Evolutionary conservation across 1,284 basidiomycete species (phyloP).

Genomic region (Irpex sp.): DNA sequence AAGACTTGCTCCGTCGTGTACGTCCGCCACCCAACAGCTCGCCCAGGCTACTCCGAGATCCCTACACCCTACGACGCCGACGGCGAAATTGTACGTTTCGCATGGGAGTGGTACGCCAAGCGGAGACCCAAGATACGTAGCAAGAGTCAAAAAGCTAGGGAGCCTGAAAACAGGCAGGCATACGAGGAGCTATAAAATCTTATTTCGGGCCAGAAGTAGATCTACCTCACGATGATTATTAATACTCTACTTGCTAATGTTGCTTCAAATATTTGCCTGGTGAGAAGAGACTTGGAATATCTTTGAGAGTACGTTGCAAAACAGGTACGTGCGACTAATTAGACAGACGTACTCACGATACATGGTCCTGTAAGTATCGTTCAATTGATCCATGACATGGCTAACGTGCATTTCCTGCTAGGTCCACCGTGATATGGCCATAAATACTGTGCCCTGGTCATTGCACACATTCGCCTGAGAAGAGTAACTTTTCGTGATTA

Average conservation of each 20-base stretch:
- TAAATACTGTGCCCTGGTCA: no score
- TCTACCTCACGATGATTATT: not conserved
- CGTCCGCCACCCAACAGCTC: slow-evolving; percentile 92
- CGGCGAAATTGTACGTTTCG: slow-evolving; percentile 79
- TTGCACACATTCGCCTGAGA: no score
- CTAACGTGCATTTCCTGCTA: no score
- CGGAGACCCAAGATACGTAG: slow-evolving; percentile 70
- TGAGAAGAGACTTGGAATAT: no score
- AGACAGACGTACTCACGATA: no score
- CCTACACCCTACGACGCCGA: slow-evolving; percentile 93
- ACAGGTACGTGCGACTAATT: no score
- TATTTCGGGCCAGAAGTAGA: not conserved
- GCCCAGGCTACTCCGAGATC: slow-evolving; percentile 89
- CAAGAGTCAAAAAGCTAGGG: slow-evolving; percentile 60
- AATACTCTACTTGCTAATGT: not conserved
- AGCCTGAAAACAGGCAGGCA: slow-evolving; percentile 57
- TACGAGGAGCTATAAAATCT: not conserved
- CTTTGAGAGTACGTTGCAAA: no score
- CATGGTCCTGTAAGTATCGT: no score
- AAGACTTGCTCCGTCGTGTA: slow-evolving; percentile 91
- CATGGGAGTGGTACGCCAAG: slow-evolving; percentile 92
- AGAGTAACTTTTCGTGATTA: no score
- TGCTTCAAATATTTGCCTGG: not conserved
- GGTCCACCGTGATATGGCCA: no score
- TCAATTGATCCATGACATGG: no score